Conservation (phyloP, 257 asterid species). For the Coffea canephora region DNA sequence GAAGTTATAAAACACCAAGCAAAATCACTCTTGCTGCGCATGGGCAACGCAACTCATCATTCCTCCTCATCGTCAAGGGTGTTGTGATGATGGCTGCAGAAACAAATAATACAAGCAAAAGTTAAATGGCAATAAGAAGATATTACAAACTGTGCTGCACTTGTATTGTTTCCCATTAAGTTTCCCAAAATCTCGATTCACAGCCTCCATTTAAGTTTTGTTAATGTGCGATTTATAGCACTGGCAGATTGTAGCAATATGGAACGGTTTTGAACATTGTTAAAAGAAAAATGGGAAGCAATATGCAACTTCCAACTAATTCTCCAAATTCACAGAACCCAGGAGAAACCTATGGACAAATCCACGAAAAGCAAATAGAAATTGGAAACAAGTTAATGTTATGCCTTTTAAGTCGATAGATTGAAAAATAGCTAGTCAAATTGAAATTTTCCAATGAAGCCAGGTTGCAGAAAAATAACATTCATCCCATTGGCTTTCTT, state of each 20-base stretch:
- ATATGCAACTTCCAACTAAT: background rate
- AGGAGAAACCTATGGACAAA: background rate
- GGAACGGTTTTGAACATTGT: background rate
- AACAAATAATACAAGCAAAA: background rate
- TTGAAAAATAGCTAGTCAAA: background rate
- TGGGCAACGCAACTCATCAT: background rate
- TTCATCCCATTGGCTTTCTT: too few relatives aligned
- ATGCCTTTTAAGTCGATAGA: background rate
- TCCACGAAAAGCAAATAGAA: background rate
- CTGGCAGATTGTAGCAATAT: background rate
- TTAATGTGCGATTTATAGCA: background rate
- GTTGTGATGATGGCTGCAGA: conserved; percentile 22
- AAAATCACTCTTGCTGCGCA: background rate
- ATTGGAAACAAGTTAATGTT: background rate
- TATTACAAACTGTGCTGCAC: background rate
- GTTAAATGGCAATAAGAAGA: background rate
- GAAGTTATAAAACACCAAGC: background rate
- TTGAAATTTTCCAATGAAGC: background rate
- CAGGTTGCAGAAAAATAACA: background rate
- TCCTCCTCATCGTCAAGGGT: conserved; percentile 4
- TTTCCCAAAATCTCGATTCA: background rate
- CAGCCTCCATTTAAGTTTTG: background rate
- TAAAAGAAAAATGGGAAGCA: background rate
- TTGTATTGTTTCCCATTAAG: background rate
- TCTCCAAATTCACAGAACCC: background rate